Conservation (phyloP, 305 asterid species). For the Solanum hybrid region DNA sequence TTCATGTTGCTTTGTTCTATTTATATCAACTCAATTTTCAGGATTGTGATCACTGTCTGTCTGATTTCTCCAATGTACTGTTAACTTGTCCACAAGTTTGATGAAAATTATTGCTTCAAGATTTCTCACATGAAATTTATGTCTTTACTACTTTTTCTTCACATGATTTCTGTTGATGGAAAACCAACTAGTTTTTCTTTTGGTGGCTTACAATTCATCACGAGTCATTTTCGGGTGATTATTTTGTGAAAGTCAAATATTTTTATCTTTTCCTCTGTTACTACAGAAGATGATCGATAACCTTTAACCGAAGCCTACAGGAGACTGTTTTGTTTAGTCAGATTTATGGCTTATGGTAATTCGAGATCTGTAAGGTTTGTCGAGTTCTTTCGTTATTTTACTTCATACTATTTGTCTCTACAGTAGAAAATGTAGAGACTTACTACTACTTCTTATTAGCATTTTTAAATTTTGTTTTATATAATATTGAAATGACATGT, state of each 20-base stretch:
- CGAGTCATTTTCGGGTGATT: slow-evolving; percentile 25
- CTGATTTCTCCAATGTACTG: not conserved
- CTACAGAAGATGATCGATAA: slow-evolving; percentile 29
- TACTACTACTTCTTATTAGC: not conserved
- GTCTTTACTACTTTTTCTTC: slow-evolving; percentile 27
- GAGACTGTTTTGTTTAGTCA: slow-evolving; percentile 10
- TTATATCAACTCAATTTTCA: not conserved
- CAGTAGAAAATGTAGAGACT: not conserved
- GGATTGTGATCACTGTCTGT: not conserved
- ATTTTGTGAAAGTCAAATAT: slow-evolving; percentile 6
- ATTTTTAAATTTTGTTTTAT: not conserved
- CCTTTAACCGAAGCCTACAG: slow-evolving; percentile 11
- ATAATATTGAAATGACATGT: not conserved
- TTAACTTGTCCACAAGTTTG: not conserved
- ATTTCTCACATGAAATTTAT: slow-evolving; percentile 33
- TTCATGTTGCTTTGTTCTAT: not conserved
- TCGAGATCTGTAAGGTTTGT: slow-evolving; percentile 19
- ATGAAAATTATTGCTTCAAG: slow-evolving; percentile 10
- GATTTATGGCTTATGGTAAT: slow-evolving; percentile 13
- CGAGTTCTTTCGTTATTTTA: not conserved
- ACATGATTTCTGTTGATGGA: slow-evolving; percentile 46
- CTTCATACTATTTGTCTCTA: not conserved
- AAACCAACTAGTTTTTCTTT: slow-evolving; percentile 18
- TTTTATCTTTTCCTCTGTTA: slow-evolving; percentile 9
- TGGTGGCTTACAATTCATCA: slow-evolving; percentile 29